phyloP scores from a whole-genome alignment of 2,329 filamentous ascomycete species.

The Neurospora sp. region DNA sequence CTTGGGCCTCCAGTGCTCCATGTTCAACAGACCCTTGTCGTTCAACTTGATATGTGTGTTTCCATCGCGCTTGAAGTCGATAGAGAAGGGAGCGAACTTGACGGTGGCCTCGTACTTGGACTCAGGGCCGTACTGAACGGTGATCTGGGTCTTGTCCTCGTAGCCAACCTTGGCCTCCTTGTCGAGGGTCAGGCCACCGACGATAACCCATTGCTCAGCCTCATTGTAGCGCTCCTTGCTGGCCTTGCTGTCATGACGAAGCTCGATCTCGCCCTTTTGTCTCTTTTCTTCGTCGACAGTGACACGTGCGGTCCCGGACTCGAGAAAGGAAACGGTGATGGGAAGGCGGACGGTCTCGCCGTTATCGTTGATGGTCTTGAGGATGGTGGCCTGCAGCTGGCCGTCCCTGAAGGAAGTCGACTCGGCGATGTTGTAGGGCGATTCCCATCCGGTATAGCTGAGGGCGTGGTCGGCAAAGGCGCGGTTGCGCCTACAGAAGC shows the following conservation, averaged over 20 bases:
- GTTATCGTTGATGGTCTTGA: constrained; percentile 63
- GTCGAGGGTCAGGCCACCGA: constrained; percentile 69
- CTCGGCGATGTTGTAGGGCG: constrained; percentile 70
- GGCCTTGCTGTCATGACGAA: constrained; percentile 73
- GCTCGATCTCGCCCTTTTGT: constrained; percentile 76
- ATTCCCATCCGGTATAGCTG: constrained; percentile 58
- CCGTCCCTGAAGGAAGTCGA: constrained; percentile 71
- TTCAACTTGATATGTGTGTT: constrained; percentile 80
- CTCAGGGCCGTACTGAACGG: constrained; percentile 69
- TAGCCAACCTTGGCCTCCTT: constrained; percentile 58
- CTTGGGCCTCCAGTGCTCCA: constrained; percentile 94
- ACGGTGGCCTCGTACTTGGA: constrained; percentile 75
- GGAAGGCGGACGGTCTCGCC: constrained; percentile 69
- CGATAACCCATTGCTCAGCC: constrained; percentile 74
- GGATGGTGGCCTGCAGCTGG: constrained; percentile 66
- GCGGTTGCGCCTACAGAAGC: constrained; percentile 94
- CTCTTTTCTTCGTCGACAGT: constrained; percentile 87
- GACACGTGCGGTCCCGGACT: constrained; percentile 80
- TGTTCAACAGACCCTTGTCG: constrained; percentile 76
- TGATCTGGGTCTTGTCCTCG: constrained; percentile 58
- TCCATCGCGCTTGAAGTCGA: constrained; percentile 81
- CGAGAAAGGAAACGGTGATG: constrained; percentile 76
- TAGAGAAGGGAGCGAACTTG: constrained; percentile 68
- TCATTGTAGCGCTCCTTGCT: constrained; percentile 95
- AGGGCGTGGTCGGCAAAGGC: constrained; percentile 72